Conservation (phyloP, 2,329 filamentous ascomycete genomes). For the Cercospora sojina region DNA sequence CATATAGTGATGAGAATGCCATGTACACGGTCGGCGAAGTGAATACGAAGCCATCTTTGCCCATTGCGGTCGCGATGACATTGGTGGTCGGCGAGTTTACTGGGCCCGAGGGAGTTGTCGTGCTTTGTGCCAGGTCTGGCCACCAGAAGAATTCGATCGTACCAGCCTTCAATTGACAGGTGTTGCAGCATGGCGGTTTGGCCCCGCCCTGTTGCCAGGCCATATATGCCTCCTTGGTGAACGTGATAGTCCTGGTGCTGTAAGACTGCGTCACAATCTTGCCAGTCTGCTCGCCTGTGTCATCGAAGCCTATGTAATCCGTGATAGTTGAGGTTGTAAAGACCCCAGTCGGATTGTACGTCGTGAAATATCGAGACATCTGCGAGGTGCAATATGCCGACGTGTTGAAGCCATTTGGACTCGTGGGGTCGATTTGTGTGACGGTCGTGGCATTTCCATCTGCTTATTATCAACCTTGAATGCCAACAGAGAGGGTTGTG, state of each 20-base stretch:
- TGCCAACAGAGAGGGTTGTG: background rate
- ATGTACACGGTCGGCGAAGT: conserved; percentile 19
- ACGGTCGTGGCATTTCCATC: background rate
- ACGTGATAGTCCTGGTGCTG: conserved; percentile 13
- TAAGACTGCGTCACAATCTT: conserved; percentile 15
- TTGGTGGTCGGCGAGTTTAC: background rate
- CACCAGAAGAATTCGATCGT: conserved; percentile 20
- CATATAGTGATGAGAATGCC: conserved; percentile 15
- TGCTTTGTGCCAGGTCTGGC: conserved; percentile 14
- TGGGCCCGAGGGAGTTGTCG: background rate
- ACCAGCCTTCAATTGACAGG: conserved; percentile 14
- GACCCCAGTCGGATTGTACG: conserved; percentile 6
- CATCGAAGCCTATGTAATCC: conserved; percentile 15
- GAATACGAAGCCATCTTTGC: conserved; percentile 13
- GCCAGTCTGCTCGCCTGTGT: conserved; percentile 12
- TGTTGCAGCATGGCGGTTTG: conserved; percentile 16
- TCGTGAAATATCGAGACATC: background rate
- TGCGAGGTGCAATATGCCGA: conserved; percentile 13
- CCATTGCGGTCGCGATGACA: background rate
- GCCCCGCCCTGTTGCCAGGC: conserved; percentile 14
- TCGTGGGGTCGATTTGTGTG: background rate
- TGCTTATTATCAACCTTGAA: background rate
- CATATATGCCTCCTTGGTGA: conserved; percentile 11
- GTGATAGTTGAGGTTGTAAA: conserved; percentile 14
- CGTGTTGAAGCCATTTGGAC: conserved; percentile 8